Evolutionary conservation across 2,329 filamentous ascomycete genomes (phyloP), one percentile per base, ranked within the genome.

Genomic region (Pyrenophora teres): DNA sequence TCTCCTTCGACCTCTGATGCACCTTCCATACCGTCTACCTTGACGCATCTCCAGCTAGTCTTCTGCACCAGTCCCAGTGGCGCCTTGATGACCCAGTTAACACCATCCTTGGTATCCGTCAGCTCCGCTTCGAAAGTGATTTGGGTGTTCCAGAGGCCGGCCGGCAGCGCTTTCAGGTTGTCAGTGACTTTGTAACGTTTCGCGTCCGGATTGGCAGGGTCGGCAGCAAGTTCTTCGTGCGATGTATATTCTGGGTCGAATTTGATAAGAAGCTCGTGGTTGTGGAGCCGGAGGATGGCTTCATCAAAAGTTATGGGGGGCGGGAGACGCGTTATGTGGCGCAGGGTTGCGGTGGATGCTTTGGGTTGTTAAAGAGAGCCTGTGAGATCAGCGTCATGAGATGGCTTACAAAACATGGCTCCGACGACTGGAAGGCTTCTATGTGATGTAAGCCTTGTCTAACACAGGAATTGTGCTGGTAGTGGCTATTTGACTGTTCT

Each of bases 121-220:
- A 74, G 71, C 8, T 68, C 55, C 0, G 64, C 59, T 40, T 71
- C 66, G 33, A 73, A 74, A 4, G 62, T 65, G 1, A 74, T 70
- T 0, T 67, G 72, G 0, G 69, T 65, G 50, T 69, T 70, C 70
- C 71, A 74, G 1, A 74, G 63, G 0, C 72, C 71, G 13, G 64
- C 64, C 5, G 64, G 71, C 3, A 74, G 62, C 2, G 70, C 64
- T 43, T 71, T 68, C 69, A 74, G 71, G 49, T 69, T 59, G 54
- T 74, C 71, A 2, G 71, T 74, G 3, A 74, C 64, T 51, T 68
- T 68, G 61, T 74, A 74, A 33, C 68, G 60, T 47, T 74, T 73
- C 6, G 71, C 65, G 7, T 60, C 30, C 4, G 63, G 59, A 1
- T 60, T 44, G 1, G 52, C 31, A 8, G 56, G 40, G n/a, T 64